Evolutionary conservation across 73 alveolate species (phyloP).

Genomic region (Uronychia setigera): DNA sequence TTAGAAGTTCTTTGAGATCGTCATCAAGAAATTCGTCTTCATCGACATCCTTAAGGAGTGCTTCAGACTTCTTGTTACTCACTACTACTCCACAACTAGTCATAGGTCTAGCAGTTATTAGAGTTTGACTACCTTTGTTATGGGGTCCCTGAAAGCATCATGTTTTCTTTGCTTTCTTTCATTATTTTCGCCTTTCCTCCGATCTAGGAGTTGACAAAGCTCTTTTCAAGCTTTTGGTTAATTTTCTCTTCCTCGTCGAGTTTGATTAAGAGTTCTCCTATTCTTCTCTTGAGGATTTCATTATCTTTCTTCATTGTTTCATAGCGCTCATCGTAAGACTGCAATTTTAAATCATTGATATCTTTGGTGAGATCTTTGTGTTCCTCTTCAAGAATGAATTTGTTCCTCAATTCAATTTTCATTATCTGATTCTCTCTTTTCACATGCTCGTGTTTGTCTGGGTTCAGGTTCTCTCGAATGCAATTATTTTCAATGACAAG

Average conservation of each 20-base stretch:
- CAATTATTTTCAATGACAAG: conserved; percentile 43
- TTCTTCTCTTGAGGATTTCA: neutral
- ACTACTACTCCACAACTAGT: neutral
- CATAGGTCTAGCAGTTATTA: neutral
- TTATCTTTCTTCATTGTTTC: neutral
- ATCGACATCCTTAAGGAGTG: neutral
- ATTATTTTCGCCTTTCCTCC: neutral
- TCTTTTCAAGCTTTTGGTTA: neutral
- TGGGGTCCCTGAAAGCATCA: conserved; percentile 1
- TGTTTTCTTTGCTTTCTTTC: neutral
- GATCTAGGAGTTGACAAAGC: neutral
- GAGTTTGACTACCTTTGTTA: neutral
- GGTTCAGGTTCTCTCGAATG: conserved; percentile 20
- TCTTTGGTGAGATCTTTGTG: conserved; percentile 60
- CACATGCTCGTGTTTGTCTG: conserved; percentile 21
- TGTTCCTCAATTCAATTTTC: conserved; percentile 54
- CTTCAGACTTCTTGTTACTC: neutral
- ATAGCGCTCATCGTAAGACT: neutral
- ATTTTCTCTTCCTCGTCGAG: neutral
- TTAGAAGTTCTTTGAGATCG: neutral
- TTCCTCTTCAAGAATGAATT: conserved; percentile 54
- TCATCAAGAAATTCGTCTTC: neutral
- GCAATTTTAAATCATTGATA: neutral
- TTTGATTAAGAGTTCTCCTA: neutral
- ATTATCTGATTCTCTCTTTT: conserved; percentile 52